Percentiles rank a stretch among this genome's conserved stretches.
These are phyloP conservation scores for Hemileccinum impolitum DNA, from an alignment of 768 basidiomycete genomes.

Conservation along the genomic window DNA sequence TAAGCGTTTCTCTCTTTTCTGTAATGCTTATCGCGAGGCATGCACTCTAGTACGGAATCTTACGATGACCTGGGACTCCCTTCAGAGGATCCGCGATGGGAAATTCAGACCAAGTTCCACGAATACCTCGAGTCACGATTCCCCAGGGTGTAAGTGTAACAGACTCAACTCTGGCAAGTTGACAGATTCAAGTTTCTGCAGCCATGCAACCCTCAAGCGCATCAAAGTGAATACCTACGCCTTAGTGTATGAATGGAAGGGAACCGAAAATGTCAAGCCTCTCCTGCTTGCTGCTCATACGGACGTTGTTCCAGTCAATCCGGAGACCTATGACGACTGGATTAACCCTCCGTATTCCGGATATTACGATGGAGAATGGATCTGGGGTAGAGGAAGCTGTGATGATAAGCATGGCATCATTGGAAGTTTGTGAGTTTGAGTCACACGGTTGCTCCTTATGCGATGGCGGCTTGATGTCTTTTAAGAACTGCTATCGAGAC, in stretches of 20 bases:
- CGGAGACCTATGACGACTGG: constrained; percentile 44
- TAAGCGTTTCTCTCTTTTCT: constrained; percentile 5
- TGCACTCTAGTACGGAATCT: constrained; percentile 45
- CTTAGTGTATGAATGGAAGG: constrained; percentile 58
- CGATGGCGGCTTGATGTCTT: not conserved
- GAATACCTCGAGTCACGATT: constrained; percentile 43
- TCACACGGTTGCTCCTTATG: not conserved
- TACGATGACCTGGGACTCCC: constrained; percentile 48
- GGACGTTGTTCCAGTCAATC: constrained; percentile 52
- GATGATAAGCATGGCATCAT: constrained; percentile 43
- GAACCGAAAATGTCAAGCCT: constrained; percentile 51
- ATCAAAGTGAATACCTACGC: constrained; percentile 60
- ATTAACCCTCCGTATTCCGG: constrained; percentile 50
- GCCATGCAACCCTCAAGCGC: constrained; percentile 46
- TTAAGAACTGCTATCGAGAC: constrained; percentile 26
- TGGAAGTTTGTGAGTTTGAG: constrained; percentile 30
- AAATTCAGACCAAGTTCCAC: constrained; percentile 25
- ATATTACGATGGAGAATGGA: constrained; percentile 40
- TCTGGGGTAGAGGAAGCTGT: constrained; percentile 47
- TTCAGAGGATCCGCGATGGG: constrained; percentile 45
- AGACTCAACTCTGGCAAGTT: not conserved
- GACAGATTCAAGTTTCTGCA: constrained; percentile 18
- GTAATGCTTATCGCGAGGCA: not conserved
- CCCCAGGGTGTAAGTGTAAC: constrained; percentile 48
- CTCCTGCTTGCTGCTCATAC: constrained; percentile 48